Evolutionary conservation across 176 grass and related monocot genomes (phyloP), one percentile per base, ranked within the genome.

Genomic region (Tuctoria greenei): DNA sequence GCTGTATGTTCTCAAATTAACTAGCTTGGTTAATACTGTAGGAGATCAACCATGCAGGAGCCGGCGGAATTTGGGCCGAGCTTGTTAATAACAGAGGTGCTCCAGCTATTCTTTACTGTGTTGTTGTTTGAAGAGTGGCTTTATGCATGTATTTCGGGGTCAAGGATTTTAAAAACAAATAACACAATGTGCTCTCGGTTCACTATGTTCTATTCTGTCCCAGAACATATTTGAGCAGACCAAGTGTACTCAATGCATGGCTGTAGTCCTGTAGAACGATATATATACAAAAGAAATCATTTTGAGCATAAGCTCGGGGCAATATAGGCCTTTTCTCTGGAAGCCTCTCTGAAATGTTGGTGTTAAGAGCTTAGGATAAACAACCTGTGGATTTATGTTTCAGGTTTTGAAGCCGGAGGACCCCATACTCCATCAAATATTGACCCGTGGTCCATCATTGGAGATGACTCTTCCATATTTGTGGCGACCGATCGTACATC

Each of bases 1-100:
- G 55, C 34, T 51, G 57, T 77, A 23, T 55, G 50, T 61, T 28
- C 65, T 51, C 46, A 14, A 38, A 7, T 13, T 73, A 65, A 71
- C 51, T 37, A 46, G 1, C 17, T 49, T 72, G 49, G 11, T 23
- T 55, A 39, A 50, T 83, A 69, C 25, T 89, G 77, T 58, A 97
- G 95, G 95, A 97, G 58, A 97, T 97, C 66, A 97, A 97, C 63
- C 95, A 97, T 84, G 95, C 95, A 72, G 95, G 95, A 79, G 95
- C 95, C 67, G 95, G 95, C 69, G 95, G 95, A 21, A 81, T 97
- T 81, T 97, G 95, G 95, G 88, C 95, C 21, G 95, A 97, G 67
- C 86, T 97, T 73, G 95, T 97, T 38, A 93, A 56, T 41, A 97
- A 97, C 38, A 89, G 95, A 93, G 95, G 95, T 93, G 90, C 14